Evolutionary conservation across 2,329 filamentous ascomycete genomes (phyloP).

Genomic region (Clonostachys solani): DNA sequence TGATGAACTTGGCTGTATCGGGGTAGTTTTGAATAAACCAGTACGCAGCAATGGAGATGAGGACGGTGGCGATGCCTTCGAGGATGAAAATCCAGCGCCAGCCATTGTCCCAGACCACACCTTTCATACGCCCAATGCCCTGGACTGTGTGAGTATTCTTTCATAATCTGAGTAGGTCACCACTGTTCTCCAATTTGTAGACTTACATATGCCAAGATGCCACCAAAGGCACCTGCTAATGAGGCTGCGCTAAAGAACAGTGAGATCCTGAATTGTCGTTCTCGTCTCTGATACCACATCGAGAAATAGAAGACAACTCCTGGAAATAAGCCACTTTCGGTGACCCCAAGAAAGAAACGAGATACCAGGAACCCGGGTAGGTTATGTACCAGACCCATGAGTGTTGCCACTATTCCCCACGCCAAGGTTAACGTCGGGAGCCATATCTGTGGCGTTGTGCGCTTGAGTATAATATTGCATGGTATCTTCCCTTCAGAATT

Average conservation of each 20-base stretch:
- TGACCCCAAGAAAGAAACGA: constrained; percentile 51
- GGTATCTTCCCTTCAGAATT: neutral
- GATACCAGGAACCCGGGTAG: constrained; percentile 46
- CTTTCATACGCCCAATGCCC: constrained; percentile 50
- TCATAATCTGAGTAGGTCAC: constrained; percentile 30
- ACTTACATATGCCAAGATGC: constrained; percentile 48
- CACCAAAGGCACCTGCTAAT: constrained; percentile 52
- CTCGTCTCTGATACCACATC: constrained; percentile 51
- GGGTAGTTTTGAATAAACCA: constrained; percentile 67
- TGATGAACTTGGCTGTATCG: constrained; percentile 52
- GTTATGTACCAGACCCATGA: constrained; percentile 46
- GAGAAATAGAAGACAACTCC: constrained; percentile 46
- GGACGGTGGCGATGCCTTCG: constrained; percentile 51
- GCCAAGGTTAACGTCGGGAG: constrained; percentile 66
- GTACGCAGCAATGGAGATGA: constrained; percentile 44
- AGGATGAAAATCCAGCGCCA: constrained; percentile 60
- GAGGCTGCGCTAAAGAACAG: constrained; percentile 52
- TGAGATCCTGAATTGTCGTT: constrained; percentile 50
- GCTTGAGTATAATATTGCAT: constrained; percentile 70
- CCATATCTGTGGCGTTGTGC: constrained; percentile 67
- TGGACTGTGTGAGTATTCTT: constrained; percentile 8
- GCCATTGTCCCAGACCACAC: constrained; percentile 46
- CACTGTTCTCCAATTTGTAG: constrained; percentile 59
- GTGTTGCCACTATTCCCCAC: constrained; percentile 40
- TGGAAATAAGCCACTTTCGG: constrained; percentile 55